Conservation (phyloP, 768 basidiomycete species). For the Tulasnella sp. region DNA sequence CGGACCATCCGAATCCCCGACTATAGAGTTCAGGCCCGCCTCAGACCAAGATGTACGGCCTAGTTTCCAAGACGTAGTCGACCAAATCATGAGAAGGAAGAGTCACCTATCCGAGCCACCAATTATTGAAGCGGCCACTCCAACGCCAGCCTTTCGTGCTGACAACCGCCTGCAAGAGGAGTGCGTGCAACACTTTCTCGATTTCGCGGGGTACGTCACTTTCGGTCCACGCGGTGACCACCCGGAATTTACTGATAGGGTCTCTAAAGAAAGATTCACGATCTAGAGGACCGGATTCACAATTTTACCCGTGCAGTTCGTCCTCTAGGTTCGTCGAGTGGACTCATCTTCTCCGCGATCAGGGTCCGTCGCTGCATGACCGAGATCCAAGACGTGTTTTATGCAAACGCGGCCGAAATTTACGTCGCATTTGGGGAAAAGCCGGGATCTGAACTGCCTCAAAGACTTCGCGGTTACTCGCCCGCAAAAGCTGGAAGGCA, state of each 20-base stretch:
- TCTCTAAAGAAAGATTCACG: constrained; percentile 50
- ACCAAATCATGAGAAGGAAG: background rate
- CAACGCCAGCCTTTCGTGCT: constrained; percentile 36
- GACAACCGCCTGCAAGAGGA: constrained; percentile 66
- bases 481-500: constrained; percentile 13
- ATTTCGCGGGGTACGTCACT: constrained; percentile 53
- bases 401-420: constrained; percentile 73
- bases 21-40: background rate
- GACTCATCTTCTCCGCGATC: constrained; percentile 69
- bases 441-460: constrained; percentile 40
- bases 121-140: background rate
- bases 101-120: too few species aligned
- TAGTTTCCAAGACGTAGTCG: background rate
- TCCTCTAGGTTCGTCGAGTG: constrained; percentile 72
- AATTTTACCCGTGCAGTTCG: constrained; percentile 74
- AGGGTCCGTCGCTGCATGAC: constrained; percentile 65
- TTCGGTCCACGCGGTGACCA: background rate
- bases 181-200: constrained; percentile 62
- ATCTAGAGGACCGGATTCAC: constrained; percentile 66
- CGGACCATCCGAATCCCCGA: background rate
- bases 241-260: background rate
- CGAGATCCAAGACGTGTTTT: constrained; percentile 65
- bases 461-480: constrained; percentile 19
- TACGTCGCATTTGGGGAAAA: constrained; percentile 55
- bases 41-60: background rate